These are phyloP conservation scores for Scheffersomyces segobiensis DNA, from an alignment of 1,139 yeast species.

Conservation along the genomic window DNA sequence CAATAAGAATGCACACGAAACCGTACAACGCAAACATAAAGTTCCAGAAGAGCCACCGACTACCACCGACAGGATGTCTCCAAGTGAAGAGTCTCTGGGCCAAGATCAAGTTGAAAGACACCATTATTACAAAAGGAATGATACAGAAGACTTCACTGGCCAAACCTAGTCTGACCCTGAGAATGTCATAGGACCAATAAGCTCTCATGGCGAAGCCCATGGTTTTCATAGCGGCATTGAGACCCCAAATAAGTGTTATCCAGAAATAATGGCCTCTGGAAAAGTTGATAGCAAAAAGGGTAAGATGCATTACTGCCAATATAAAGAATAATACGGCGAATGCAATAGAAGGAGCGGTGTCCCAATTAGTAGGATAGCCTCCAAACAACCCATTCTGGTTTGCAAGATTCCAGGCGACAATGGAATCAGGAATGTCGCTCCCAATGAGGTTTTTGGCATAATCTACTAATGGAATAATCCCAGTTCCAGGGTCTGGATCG, in stretches of 20 bases:
- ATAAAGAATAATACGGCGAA: constrained; percentile 58
- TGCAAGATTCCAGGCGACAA: constrained; percentile 36
- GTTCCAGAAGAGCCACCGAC: constrained; percentile 53
- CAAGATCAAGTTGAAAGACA: constrained; percentile 61
- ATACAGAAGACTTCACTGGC: constrained; percentile 60
- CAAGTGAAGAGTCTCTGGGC: constrained; percentile 81
- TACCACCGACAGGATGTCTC: constrained; percentile 80
- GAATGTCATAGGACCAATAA: constrained; percentile 54
- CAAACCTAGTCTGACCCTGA: constrained; percentile 52
- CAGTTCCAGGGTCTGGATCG: constrained; percentile 55
- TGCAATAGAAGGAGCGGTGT: constrained; percentile 62
- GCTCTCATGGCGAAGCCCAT: constrained; percentile 65
- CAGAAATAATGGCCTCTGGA: constrained; percentile 66
- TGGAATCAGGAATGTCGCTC: constrained; percentile 32
- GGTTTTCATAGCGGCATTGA: constrained; percentile 53
- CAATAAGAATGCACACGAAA: constrained; percentile 58
- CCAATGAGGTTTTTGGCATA: constrained; percentile 30
- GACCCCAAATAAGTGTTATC: constrained; percentile 54
- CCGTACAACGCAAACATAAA: constrained; percentile 54
- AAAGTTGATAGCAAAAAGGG: constrained; percentile 51
- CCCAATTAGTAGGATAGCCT: constrained; percentile 57
- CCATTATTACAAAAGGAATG: constrained; percentile 55
- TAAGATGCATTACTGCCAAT: constrained; percentile 47
- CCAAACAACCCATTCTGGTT: constrained; percentile 62
- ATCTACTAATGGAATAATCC: constrained; percentile 35